Evolutionary conservation across 2,329 filamentous ascomycete species (phyloP).

Genomic region (Microcyclosporella mali): DNA sequence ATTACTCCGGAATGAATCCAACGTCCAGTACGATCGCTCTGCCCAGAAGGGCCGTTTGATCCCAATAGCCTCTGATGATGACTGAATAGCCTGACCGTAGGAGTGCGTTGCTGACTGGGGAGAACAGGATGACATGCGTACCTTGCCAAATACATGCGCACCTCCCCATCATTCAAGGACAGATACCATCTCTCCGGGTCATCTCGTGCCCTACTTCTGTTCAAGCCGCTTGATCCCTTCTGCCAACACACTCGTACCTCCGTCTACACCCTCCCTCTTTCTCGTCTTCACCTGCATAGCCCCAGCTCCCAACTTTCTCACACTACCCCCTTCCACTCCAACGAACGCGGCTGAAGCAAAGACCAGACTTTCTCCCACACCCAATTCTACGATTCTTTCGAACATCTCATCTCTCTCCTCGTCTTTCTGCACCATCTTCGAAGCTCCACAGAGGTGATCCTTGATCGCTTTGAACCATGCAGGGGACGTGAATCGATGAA

Average conservation of each 20-base stretch:
- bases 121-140: too few relatives aligned
- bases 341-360: conserved; percentile 29
- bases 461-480: conserved; percentile 51
- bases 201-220: background rate
- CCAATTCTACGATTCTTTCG: conserved; percentile 25
- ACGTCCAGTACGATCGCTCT: too few relatives aligned
- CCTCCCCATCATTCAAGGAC: too few relatives aligned
- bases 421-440: conserved; percentile 8
- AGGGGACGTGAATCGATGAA: conserved; percentile 65
- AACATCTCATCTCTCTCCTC: conserved; percentile 21
- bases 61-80: too few relatives aligned
- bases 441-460: conserved; percentile 44
- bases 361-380: conserved; percentile 30
- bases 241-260: conserved; percentile 26
- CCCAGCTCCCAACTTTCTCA: conserved; percentile 18
- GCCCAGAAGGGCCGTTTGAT: too few relatives aligned
- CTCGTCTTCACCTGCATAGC: conserved; percentile 27
- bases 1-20: too few relatives aligned
- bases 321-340: conserved; percentile 10
- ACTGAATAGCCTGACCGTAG: too few relatives aligned
- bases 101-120: too few relatives aligned
- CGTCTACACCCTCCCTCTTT: conserved; percentile 23
- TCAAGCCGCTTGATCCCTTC: background rate
- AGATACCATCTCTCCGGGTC: too few relatives aligned
- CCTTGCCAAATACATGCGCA: too few relatives aligned